Evolutionary conservation across 371 early-diverging fungal genomes (phyloP).

Genomic region (Haplosporangium sp.): DNA sequence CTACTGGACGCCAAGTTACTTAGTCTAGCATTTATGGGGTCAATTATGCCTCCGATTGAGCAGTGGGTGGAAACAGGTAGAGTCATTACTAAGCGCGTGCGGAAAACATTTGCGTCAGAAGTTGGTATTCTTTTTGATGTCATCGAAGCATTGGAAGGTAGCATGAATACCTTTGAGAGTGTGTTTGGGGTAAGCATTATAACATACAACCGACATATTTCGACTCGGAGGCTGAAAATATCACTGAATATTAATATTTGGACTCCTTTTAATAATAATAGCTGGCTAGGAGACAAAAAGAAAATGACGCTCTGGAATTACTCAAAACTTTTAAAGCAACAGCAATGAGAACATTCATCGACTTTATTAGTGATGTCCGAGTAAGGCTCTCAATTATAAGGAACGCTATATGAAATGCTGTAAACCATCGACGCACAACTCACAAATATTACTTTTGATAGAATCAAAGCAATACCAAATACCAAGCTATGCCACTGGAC

Average conservation of each 20-base stretch:
- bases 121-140: constrained; percentile 52
- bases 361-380: constrained; percentile 80
- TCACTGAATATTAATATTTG: background rate
- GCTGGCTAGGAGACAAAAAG: constrained; percentile 53
- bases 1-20: constrained; percentile 45
- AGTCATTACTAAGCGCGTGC: constrained; percentile 23
- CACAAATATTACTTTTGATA: constrained; percentile 6
- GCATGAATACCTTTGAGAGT: constrained; percentile 52
- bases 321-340: constrained; percentile 67
- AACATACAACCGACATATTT: background rate
- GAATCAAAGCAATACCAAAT: constrained; percentile 52
- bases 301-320: constrained; percentile 64
- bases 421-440: background rate
- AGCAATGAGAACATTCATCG: constrained; percentile 73
- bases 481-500: constrained; percentile 74
- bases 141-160: constrained; percentile 44
- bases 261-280: background rate
- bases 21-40: constrained; percentile 54
- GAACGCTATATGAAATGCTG: background rate
- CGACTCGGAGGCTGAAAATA: background rate
- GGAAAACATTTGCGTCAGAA: constrained; percentile 43
- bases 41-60: constrained; percentile 55
- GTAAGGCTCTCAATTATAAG: constrained; percentile 32
- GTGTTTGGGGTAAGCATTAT: constrained; percentile 56
- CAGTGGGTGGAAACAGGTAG: constrained; percentile 54